These are phyloP conservation scores for Atkinsonella texensis DNA, from an alignment of 2,329 filamentous ascomycete species.

Conservation along the genomic window DNA sequence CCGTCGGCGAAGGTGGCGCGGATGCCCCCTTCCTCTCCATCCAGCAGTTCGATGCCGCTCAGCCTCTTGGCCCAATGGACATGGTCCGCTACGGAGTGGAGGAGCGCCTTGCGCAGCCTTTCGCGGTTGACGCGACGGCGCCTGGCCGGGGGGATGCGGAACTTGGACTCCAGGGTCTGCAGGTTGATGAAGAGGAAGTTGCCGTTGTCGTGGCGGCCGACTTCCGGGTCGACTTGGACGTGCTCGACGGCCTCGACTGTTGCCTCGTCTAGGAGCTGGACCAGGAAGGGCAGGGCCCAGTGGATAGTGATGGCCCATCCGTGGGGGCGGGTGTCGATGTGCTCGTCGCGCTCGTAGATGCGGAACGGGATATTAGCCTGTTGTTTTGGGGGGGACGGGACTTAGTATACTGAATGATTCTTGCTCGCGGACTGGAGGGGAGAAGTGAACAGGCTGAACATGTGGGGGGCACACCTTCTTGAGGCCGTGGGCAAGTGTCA, in stretches of 20 bases:
- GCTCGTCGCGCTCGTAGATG: slow-evolving; percentile 19
- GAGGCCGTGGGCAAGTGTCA: slow-evolving; percentile 24
- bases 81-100: slow-evolving; percentile 15
- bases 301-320: slow-evolving; percentile 51
- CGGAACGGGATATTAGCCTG: slow-evolving; percentile 20
- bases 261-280: slow-evolving; percentile 13
- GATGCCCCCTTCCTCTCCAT: slow-evolving; percentile 13
- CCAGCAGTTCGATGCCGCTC: slow-evolving; percentile 12
- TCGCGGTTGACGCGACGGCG: slow-evolving; percentile 25
- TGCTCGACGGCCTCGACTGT: slow-evolving; percentile 14
- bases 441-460: not conserved
- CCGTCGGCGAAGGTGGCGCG: slow-evolving; percentile 21
- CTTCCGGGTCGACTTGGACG: slow-evolving; percentile 21
- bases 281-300: slow-evolving; percentile 34
- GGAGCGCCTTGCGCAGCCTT: slow-evolving; percentile 20
- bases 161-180: slow-evolving; percentile 23
- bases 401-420: not conserved
- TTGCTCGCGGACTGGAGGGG: too few species aligned
- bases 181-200: slow-evolving; percentile 30
- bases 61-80: slow-evolving; percentile 23
- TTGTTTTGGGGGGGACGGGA: not conserved
- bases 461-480: slow-evolving; percentile 15
- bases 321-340: slow-evolving; percentile 20
- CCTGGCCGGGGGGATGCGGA: slow-evolving; percentile 25
- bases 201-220: slow-evolving; percentile 26